phyloP scores from a whole-genome alignment of 1,139 yeast species.

The Hanseniaspora gamundiae region DNA sequence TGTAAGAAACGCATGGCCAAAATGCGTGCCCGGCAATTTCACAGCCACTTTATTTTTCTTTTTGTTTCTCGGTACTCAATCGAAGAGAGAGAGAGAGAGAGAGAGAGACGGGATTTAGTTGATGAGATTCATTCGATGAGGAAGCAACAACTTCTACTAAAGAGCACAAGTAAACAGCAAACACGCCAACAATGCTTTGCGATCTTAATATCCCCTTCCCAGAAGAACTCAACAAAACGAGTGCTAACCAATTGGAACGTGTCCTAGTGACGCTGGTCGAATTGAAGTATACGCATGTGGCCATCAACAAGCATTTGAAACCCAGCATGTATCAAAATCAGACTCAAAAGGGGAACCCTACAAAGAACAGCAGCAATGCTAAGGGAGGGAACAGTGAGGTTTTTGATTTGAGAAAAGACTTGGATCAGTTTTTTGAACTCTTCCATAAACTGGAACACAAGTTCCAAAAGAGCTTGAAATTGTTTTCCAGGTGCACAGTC shows the following conservation, averaged over 20 bases:
- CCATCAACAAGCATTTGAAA: slow-evolving; percentile 37
- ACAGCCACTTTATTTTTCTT: no score
- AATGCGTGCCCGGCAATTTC: no score
- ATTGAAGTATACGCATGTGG: slow-evolving; percentile 64
- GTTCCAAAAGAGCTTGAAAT: slow-evolving; percentile 33
- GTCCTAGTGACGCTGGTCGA: slow-evolving; percentile 44
- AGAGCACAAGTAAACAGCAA: background rate
- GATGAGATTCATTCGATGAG: no score
- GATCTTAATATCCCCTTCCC: slow-evolving; percentile 88
- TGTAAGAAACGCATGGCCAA: no score
- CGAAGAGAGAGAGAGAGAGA: no score
- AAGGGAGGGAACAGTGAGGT: background rate
- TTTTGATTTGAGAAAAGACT: slow-evolving; percentile 4
- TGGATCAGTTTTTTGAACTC: slow-evolving; percentile 4
- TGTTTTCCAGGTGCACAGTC: slow-evolving; percentile 66
- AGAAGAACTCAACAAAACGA: slow-evolving; percentile 28
- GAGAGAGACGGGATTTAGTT: no score
- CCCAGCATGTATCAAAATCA: slow-evolving; percentile 7
- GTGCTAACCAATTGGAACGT: slow-evolving; percentile 29
- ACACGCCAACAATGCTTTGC: slow-evolving; percentile 31
- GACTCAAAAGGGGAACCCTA: slow-evolving; percentile 1
- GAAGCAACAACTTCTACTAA: no score
- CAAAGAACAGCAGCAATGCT: background rate
- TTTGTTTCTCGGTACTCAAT: no score
- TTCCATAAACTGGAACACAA: slow-evolving; percentile 12